Evolutionary conservation across 306 rosid genomes (phyloP), one percentile per base, ranked within the genome.

Genomic region (Parietaria judaica): DNA sequence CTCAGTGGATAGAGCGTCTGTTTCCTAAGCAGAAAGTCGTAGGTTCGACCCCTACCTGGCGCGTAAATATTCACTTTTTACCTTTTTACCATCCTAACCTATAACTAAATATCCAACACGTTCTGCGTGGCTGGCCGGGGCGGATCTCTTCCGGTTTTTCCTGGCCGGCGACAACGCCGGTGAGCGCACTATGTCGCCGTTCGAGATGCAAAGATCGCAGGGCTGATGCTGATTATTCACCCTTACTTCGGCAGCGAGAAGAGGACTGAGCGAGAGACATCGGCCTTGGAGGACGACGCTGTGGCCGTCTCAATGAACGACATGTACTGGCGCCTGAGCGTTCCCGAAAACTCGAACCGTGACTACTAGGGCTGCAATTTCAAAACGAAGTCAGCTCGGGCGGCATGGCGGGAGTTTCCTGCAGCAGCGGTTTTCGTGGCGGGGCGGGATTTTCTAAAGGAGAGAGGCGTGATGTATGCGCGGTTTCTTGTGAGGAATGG

Each of bases 141-240:
- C 79, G n/a, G 86, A 91, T 56, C 67, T 77, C 9, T 73, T 88
- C 8, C 54, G 78, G 6, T 89, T 85, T 15, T 91, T 91, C 66
- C 88, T 88, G 23, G 75, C 90, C 2, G 90, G 96, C 4, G 95
- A 91, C 14, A 88, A 92, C 67, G 96, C 98, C n/a, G 98, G 96
- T 37, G 98, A 87, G 73, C 72, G 4, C 95, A 91, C 56, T 56
- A 88, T 55, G 89, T 91, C 58, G 85, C 86, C 7, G 8, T 82
- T 37, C 81, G 70, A 68, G 55, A 60, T 39, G 15, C 81, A 34
- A 81, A 61, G 10, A 72, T 88, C 66, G 78, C 65, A 62, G 96
- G 96, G 10, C 31, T 88, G 15, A 39, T 86, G 79, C 63, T 67
- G 6, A 79, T 86, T 8, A 79, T 86, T 8, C 96, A 92, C 57